Evolutionary conservation across 208 protist genomes (phyloP).

Genomic region (Trichomonas tenax): DNA sequence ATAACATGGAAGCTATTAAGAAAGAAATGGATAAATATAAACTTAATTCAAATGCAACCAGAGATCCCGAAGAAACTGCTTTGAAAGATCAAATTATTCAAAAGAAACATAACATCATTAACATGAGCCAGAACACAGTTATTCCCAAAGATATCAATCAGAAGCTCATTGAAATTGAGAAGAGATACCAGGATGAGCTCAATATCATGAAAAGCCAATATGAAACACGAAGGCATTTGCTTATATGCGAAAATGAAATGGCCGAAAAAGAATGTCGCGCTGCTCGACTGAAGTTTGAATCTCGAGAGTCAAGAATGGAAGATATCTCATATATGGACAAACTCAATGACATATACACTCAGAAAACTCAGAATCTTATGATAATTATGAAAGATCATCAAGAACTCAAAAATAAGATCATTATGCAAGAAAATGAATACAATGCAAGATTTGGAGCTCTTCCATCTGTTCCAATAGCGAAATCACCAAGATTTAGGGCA

Average conservation of each 20-base stretch:
- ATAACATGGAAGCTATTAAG: background rate
- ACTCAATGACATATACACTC: background rate
- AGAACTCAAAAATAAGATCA: background rate
- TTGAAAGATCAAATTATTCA: background rate
- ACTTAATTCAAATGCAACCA: background rate
- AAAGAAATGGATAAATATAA: background rate
- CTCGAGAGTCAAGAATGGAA: background rate
- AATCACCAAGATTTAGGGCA: background rate
- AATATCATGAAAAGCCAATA: background rate
- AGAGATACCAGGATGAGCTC: background rate
- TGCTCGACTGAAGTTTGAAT: background rate
- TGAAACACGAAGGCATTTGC: background rate
- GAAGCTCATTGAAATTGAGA: background rate
- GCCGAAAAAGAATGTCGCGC: background rate
- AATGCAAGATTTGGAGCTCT: background rate
- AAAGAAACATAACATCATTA: background rate
- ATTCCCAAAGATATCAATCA: background rate
- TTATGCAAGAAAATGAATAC: background rate
- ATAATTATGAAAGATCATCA: background rate
- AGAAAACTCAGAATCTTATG: background rate
- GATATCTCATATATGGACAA: background rate
- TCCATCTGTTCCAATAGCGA: background rate
- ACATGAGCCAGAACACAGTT: background rate
- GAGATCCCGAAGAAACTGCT: background rate
- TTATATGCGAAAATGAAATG: background rate